Evolutionary conservation across 164 flowering plant genomes (phyloP).

Genomic region (Warburgia ugandensis): DNA sequence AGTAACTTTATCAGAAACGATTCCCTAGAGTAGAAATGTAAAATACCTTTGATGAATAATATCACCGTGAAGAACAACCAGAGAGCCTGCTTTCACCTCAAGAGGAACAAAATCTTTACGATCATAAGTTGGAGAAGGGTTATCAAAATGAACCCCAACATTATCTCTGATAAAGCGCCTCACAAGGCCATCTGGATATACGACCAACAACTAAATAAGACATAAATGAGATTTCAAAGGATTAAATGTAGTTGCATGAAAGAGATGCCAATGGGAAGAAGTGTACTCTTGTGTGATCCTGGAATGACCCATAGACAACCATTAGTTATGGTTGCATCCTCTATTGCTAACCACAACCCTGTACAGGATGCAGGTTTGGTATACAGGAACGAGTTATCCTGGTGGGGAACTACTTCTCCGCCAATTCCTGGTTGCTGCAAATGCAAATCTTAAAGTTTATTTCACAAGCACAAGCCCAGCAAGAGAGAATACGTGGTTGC

Average conservation of each 20-base stretch:
- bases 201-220: slow-evolving; percentile 2
- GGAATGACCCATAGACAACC: slow-evolving; percentile 99
- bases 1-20: neutral
- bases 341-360: slow-evolving; percentile 91
- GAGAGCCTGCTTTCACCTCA: slow-evolving; percentile 91
- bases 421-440: slow-evolving; percentile 99
- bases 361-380: slow-evolving; percentile 89
- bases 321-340: slow-evolving; percentile 75
- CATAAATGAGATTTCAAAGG: neutral
- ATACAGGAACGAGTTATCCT: slow-evolving; percentile 87
- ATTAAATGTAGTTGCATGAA: neutral
- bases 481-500: no score
- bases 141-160: slow-evolving; percentile 74
- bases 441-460: neutral
- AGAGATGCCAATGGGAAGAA: neutral
- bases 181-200: slow-evolving; percentile 73
- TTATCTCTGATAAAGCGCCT: slow-evolving; percentile 88
- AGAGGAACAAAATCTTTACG: slow-evolving; percentile 75
- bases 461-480: neutral
- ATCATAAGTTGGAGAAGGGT: slow-evolving; percentile 74
- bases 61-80: slow-evolving; percentile 88
- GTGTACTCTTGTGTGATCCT: slow-evolving; percentile 81
- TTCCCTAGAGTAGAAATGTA: slow-evolving; percentile 8
- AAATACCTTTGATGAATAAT: slow-evolving; percentile 98
- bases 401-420: slow-evolving; percentile 96